phyloP scores from a whole-genome alignment of 1,284 basidiomycete species.

The Laetiporus sulphureus region DNA sequence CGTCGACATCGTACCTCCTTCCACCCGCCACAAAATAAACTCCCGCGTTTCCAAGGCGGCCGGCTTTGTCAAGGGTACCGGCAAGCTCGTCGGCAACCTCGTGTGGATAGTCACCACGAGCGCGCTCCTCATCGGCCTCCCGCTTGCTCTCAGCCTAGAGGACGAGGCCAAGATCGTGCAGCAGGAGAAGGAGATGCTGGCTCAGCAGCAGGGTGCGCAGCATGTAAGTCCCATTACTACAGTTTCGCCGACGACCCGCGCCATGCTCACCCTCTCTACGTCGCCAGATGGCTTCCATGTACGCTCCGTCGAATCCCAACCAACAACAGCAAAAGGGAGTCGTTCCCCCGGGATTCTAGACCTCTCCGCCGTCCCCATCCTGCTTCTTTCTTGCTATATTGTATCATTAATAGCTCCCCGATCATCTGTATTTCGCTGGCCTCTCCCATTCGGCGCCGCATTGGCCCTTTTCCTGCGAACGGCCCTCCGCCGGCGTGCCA shows the following conservation, averaged over 20 bases:
- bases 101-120: slow-evolving; percentile 96
- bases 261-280: slow-evolving; percentile 9
- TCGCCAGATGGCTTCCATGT: slow-evolving; percentile 32
- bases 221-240: slow-evolving; percentile 72
- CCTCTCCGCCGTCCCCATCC: slow-evolving; percentile 6
- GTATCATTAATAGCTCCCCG: neutral
- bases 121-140: slow-evolving; percentile 88
- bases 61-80: slow-evolving; percentile 55
- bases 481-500: neutral
- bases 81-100: slow-evolving; percentile 77
- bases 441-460: neutral
- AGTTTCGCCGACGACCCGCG: slow-evolving; percentile 1
- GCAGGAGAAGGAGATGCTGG: slow-evolving; percentile 93
- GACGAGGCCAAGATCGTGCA: slow-evolving; percentile 93
- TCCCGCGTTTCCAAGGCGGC: slow-evolving; percentile 56
- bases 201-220: slow-evolving; percentile 89
- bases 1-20: slow-evolving; percentile 91
- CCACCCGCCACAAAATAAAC: slow-evolving; percentile 74
- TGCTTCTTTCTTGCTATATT: neutral
- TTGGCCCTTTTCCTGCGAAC: neutral
- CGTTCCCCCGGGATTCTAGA: slow-evolving; percentile 73
- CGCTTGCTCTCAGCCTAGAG: slow-evolving; percentile 88
- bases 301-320: slow-evolving; percentile 35
- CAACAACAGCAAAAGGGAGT: slow-evolving; percentile 54
- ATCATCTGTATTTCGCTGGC: neutral